Evolutionary conservation across 192 early-diverging fungal genomes (phyloP).

Genomic region (Borealophlyctis nickersoniae): DNA sequence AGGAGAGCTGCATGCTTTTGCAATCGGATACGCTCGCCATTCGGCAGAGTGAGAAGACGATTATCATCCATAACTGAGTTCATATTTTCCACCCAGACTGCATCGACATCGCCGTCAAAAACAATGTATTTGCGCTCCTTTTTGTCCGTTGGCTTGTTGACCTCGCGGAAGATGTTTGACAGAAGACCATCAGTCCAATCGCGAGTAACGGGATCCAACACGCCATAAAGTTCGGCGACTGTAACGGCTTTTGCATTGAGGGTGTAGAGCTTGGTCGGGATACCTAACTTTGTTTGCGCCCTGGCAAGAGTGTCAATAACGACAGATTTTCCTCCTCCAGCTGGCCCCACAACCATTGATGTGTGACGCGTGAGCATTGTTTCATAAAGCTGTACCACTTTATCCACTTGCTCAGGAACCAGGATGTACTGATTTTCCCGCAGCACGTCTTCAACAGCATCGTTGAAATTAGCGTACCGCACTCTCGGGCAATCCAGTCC

Average conservation of each 20-base stretch:
- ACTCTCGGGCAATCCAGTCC: constrained; percentile 63
- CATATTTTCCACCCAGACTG: constrained; percentile 66
- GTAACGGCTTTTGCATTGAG: constrained; percentile 62
- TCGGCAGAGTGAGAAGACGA: constrained; percentile 55
- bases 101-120: constrained; percentile 63
- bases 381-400: constrained; percentile 61
- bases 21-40: constrained; percentile 57
- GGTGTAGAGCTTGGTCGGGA: constrained; percentile 55
- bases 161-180: constrained; percentile 60
- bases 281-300: constrained; percentile 58
- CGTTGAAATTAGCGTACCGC: constrained; percentile 61
- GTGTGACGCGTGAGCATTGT: constrained; percentile 63
- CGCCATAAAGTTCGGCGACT: constrained; percentile 59
- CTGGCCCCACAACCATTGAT: constrained; percentile 57
- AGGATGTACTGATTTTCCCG: constrained; percentile 51
- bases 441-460: constrained; percentile 59
- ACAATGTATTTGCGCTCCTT: constrained; percentile 64
- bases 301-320: constrained; percentile 58
- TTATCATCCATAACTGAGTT: constrained; percentile 69
- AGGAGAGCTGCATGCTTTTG: constrained; percentile 58
- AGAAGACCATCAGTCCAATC: constrained; percentile 64
- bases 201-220: constrained; percentile 53
- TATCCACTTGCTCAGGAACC: constrained; percentile 61
- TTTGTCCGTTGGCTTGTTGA: constrained; percentile 58
- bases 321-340: constrained; percentile 60